These are phyloP conservation scores for Cydonia oblonga DNA, from an alignment of 331 rosid genomes.

Conservation along the genomic window DNA sequence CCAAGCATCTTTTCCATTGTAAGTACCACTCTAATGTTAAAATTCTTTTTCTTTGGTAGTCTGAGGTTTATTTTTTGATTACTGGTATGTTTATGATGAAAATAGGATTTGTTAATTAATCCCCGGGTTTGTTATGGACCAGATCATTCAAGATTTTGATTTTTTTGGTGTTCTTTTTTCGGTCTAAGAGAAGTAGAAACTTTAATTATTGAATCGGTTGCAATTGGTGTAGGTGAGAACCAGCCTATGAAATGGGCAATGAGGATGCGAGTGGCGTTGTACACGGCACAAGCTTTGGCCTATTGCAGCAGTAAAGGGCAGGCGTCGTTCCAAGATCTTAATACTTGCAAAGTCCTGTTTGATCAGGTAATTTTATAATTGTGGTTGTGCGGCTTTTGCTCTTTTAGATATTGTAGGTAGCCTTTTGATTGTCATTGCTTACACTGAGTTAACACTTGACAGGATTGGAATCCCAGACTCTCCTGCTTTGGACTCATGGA, in stretches of 20 bases:
- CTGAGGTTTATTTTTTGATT: not conserved
- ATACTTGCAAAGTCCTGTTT: slow-evolving; percentile 79
- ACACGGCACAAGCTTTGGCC: slow-evolving; percentile 82
- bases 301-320: slow-evolving; percentile 70
- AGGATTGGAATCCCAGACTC: slow-evolving; percentile 73
- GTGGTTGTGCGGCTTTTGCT: not conserved
- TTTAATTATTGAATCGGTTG: not conserved
- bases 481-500: slow-evolving; percentile 90
- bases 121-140: too few relatives aligned
- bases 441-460: slow-evolving; percentile 17
- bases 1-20: slow-evolving; percentile 90
- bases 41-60: not conserved
- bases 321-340: slow-evolving; percentile 79
- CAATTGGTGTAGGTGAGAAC: slow-evolving; percentile 48
- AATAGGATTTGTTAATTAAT: too few relatives aligned
- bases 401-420: not conserved
- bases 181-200: not conserved
- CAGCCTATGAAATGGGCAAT: slow-evolving; percentile 96
- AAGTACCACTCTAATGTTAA: slow-evolving; percentile 8
- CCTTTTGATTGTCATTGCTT: slow-evolving; percentile 6
- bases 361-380: slow-evolving; percentile 40
- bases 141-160: not conserved
- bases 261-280: slow-evolving; percentile 92
- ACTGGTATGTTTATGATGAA: too few relatives aligned
- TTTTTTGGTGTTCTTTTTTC: not conserved